Evolutionary conservation across 2,329 filamentous ascomycete species (phyloP).

Genomic region (Pseudogymnoascus sp.): DNA sequence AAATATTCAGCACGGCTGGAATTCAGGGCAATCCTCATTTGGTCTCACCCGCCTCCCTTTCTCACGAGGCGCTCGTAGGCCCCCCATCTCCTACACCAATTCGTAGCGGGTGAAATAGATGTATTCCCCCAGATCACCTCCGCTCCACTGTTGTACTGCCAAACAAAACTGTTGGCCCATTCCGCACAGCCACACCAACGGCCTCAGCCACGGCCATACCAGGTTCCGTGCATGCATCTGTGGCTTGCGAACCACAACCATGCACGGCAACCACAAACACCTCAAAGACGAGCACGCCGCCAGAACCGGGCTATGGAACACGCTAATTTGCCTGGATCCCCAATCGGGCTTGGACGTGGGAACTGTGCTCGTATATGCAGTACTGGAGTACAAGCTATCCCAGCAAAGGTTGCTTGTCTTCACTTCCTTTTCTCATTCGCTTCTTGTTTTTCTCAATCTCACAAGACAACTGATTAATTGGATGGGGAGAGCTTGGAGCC

Average conservation of each 20-base stretch:
- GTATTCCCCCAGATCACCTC: not conserved
- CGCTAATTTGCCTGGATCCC: not conserved
- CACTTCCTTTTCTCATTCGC: not conserved
- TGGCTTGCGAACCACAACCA: not conserved
- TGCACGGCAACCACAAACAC: too few species aligned
- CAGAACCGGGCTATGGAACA: not conserved
- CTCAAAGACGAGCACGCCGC: not conserved
- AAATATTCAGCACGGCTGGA: not conserved
- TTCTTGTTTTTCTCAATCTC: not conserved
- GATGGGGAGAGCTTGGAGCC: not conserved
- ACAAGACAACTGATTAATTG: not conserved
- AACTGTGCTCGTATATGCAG: not conserved
- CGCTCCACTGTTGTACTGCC: not conserved
- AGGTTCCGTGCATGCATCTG: not conserved
- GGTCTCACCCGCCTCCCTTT: too few species aligned
- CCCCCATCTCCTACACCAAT: not conserved
- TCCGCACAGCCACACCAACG: not conserved
- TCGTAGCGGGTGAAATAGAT: not conserved
- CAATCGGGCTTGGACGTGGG: not conserved
- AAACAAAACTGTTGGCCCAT: not conserved
- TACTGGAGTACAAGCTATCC: not conserved
- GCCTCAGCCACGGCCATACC: not conserved
- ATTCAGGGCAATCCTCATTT: not conserved
- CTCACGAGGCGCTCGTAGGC: not conserved
- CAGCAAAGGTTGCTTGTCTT: not conserved